Conservation (phyloP, 371 early-diverging fungal species). For the Circinella umbellata region DNA sequence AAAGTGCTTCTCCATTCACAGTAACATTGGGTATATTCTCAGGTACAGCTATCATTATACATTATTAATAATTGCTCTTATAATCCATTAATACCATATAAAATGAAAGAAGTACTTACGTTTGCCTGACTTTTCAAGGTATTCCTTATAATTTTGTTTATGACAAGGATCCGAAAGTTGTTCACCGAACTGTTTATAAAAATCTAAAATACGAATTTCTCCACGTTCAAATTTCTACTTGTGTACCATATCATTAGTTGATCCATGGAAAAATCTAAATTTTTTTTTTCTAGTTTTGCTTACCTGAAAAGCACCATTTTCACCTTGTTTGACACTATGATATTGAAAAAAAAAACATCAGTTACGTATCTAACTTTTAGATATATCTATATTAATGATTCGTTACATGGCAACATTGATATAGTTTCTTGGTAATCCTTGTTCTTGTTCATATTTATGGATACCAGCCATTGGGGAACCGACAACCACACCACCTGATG, state of each 20-base stretch:
- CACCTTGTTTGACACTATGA: slow-evolving; percentile 54
- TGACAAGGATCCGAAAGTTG: slow-evolving; percentile 65
- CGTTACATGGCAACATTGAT: slow-evolving; percentile 80
- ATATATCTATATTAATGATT: not conserved
- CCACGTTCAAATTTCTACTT: slow-evolving; percentile 75
- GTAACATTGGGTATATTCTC: slow-evolving; percentile 40
- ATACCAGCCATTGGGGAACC: slow-evolving; percentile 84
- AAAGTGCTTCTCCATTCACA: slow-evolving; percentile 72
- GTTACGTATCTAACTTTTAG: too few species aligned
- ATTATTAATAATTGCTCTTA: not conserved
- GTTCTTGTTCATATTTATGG: slow-evolving; percentile 65
- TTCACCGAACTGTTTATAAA: slow-evolving; percentile 66
- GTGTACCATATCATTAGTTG: slow-evolving; percentile 11
- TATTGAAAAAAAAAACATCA: too few species aligned
- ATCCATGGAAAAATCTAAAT: not conserved
- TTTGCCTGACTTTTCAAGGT: slow-evolving; percentile 52
- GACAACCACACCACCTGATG: slow-evolving; percentile 84
- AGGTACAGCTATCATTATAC: slow-evolving; percentile 29
- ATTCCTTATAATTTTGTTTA: slow-evolving; percentile 57
- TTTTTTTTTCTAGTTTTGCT: not conserved
- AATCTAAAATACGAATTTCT: slow-evolving; percentile 66
- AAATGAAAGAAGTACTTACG: slow-evolving; percentile 22
- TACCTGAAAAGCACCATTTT: slow-evolving; percentile 72
- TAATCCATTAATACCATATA: not conserved
- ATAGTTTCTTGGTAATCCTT: slow-evolving; percentile 78